Evolutionary conservation across 331 rosid genomes (phyloP), one percentile per base, ranked within the genome.

Genomic region (Saraca asoca): DNA sequence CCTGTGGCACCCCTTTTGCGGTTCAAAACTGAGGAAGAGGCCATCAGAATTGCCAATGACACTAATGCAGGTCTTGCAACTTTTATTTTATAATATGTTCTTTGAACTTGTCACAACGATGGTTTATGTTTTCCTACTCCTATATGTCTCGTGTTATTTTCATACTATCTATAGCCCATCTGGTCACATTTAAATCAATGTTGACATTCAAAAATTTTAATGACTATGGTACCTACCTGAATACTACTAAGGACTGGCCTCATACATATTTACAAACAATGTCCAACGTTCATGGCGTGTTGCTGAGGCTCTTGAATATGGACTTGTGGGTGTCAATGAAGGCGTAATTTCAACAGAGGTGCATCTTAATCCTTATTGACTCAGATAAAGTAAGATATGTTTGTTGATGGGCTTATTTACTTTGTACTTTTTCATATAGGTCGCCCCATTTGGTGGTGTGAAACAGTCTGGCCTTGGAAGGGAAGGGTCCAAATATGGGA

Each of bases 401-500:
- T 74, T 66, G 31, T 33, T 37, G 33, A 58, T 69, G 51, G 71
- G n/a, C 46, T 63, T 64, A 37, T 61, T 38, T 61, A 9, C 49
- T 9, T 14, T 9, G 68, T 58, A 50, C 62, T 45, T 45, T 17
- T 71, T 49, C 15, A 64, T 78, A 76, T 52, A 90, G 98, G 96
- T 94, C 82, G 99, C 96, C 70, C 99, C 99, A 24, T 94, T 94
- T 66, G 99, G 99, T 58, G 99, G 99, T 68, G 71, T 86, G 64
- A 94, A 90, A 77, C 95, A 94, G 78, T 94, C 99, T 1, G 99
- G 99, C 55, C 91, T 94, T 16, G 99, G 99, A 75, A 87, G 99
- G 64, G 99, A 94, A 78, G 99, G 99, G 69, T 94, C 99, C 61
- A 94, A 94, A 79, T 94, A 94, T 59, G 99, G 99, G 55, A 75